Conservation (phyloP, 2,329 filamentous ascomycete genomes). For the Colletotrichum camelliae region DNA sequence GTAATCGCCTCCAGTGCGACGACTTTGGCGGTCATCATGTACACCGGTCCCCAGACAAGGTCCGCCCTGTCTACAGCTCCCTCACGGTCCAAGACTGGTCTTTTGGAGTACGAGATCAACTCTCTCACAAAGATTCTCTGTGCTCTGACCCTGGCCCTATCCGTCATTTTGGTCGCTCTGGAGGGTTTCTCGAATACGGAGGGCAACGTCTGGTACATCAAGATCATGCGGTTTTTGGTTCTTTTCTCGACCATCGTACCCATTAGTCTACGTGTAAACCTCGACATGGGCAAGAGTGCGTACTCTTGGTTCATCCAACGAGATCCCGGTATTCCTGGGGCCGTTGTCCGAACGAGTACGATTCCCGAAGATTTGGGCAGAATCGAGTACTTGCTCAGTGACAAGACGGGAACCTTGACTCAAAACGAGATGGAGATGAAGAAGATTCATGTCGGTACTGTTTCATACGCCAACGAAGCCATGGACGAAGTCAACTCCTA, state of each 20-base stretch:
- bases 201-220: slow-evolving; percentile 85
- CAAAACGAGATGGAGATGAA: slow-evolving; percentile 99
- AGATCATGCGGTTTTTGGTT: slow-evolving; percentile 97
- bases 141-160: slow-evolving; percentile 83
- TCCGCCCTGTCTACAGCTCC: slow-evolving; percentile 92
- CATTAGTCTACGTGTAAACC: slow-evolving; percentile 93
- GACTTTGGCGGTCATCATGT: slow-evolving; percentile 88
- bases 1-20: slow-evolving; percentile 92
- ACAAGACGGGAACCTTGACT: slow-evolving; percentile 97
- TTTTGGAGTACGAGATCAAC: slow-evolving; percentile 96
- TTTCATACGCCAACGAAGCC: slow-evolving; percentile 96
- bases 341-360: slow-evolving; percentile 93
- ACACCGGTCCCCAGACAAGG: slow-evolving; percentile 92
- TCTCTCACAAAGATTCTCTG: slow-evolving; percentile 96
- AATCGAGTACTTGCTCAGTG: slow-evolving; percentile 94
- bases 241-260: slow-evolving; percentile 99
- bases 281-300: slow-evolving; percentile 96
- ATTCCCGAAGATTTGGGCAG: slow-evolving; percentile 96
- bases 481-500: slow-evolving; percentile 97
- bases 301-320: slow-evolving; percentile 96
- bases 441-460: slow-evolving; percentile 97
- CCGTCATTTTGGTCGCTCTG: slow-evolving; percentile 85
- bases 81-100: slow-evolving; percentile 90
- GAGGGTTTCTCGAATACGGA: slow-evolving; percentile 77
- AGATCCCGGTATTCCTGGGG: slow-evolving; percentile 87